phyloP scores from a whole-genome alignment of 768 basidiomycete genomes.

The Kwoniella dendrophila region DNA sequence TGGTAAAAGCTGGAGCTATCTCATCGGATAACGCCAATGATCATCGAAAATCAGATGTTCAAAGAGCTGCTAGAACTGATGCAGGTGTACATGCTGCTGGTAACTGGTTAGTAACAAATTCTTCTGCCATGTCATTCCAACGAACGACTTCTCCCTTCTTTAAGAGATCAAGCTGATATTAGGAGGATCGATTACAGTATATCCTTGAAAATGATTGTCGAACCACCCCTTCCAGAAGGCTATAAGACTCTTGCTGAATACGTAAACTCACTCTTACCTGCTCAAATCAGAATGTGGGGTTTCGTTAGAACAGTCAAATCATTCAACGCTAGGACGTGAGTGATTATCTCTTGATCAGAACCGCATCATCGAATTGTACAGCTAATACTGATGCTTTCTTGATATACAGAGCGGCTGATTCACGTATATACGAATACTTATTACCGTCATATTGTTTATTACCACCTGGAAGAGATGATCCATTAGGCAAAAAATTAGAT shows the following conservation, averaged over 20 bases:
- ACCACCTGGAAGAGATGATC: constrained; percentile 78
- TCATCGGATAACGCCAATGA: constrained; percentile 91
- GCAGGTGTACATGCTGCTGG: constrained; percentile 97
- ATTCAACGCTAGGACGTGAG: constrained; percentile 58
- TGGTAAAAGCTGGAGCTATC: constrained; percentile 88
- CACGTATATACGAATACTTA: constrained; percentile 95
- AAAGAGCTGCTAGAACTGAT: constrained; percentile 90
- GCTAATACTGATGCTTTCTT: neutral
- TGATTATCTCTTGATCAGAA: constrained; percentile 6
- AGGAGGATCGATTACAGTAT: constrained; percentile 49
- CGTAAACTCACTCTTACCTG: constrained; percentile 85
- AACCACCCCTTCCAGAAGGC: constrained; percentile 64
- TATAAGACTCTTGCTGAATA: constrained; percentile 61
- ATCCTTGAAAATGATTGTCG: constrained; percentile 77
- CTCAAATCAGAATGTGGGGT: constrained; percentile 89
- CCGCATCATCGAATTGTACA: neutral
- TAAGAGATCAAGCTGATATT: too few relatives aligned
- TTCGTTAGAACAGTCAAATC: constrained; percentile 64
- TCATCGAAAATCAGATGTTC: constrained; percentile 80
- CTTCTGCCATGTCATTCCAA: neutral
- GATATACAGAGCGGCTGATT: constrained; percentile 75
- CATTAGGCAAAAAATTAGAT: constrained; percentile 58
- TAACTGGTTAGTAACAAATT: constrained; percentile 70
- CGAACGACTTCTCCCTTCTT: neutral
- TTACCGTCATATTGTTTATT: constrained; percentile 91